Evolutionary conservation across 1,139 yeast genomes (phyloP).

Genomic region (Yamadazyma triangularis): DNA sequence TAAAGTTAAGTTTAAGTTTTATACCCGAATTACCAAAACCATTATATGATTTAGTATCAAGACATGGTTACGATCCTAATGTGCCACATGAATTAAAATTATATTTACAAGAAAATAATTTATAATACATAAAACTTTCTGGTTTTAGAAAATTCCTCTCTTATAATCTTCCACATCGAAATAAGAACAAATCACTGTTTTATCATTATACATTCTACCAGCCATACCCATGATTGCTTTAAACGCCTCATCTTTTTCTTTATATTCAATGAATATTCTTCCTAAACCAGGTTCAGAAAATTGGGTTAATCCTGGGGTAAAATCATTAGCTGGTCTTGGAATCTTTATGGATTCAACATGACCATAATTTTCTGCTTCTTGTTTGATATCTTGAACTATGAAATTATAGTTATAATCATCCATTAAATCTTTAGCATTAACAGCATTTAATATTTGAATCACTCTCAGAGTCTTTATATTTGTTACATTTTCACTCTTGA

Average conservation of each 20-base stretch:
- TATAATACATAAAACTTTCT: slow-evolving; percentile 1
- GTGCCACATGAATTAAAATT: slow-evolving; percentile 37
- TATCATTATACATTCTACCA: slow-evolving; percentile 65
- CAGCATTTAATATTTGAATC: slow-evolving; percentile 60
- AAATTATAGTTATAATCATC: slow-evolving; percentile 48
- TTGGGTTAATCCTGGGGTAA: slow-evolving; percentile 39
- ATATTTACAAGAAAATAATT: slow-evolving; percentile 14
- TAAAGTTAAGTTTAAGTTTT: slow-evolving; percentile 75
- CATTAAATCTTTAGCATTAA: slow-evolving; percentile 59
- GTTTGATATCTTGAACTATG: slow-evolving; percentile 47
- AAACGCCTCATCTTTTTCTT: slow-evolving; percentile 45
- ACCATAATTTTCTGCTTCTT: slow-evolving; percentile 53
- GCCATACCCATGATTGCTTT: slow-evolving; percentile 60
- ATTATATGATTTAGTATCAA: slow-evolving; percentile 61
- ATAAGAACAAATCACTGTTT: slow-evolving; percentile 66
- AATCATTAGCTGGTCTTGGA: slow-evolving; percentile 62
- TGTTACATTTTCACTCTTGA: slow-evolving; percentile 26
- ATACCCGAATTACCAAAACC: slow-evolving; percentile 70
- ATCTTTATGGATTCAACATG: slow-evolving; percentile 51
- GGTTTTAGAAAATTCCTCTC: slow-evolving; percentile 17
- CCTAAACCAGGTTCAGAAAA: slow-evolving; percentile 61
- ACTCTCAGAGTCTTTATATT: slow-evolving; percentile 46
- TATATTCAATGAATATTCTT: slow-evolving; percentile 65
- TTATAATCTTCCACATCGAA: slow-evolving; percentile 56
- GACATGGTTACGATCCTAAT: slow-evolving; percentile 64